phyloP scores from a whole-genome alignment of 2,329 filamentous ascomycete species.

The Colletotrichum phormii region DNA sequence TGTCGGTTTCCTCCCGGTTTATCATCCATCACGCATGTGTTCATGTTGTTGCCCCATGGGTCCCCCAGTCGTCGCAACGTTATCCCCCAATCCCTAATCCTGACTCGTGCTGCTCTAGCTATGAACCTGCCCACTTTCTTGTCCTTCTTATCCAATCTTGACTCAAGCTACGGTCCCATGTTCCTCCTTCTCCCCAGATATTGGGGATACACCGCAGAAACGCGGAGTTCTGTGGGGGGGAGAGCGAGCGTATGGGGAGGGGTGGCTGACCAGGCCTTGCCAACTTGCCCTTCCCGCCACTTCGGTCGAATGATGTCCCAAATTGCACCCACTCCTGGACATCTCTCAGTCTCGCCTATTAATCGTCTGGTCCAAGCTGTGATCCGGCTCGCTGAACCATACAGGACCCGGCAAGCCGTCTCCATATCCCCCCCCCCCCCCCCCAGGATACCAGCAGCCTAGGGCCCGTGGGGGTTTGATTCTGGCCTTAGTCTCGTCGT shows the following conservation, averaged over 20 bases:
- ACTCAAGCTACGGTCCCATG: background rate
- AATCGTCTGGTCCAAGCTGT: background rate
- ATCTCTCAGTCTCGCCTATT: background rate
- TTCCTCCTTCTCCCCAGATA: background rate
- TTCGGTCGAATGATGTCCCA: slow-evolving; percentile 31
- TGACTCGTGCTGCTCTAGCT: slow-evolving; percentile 30
- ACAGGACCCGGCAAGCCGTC: background rate
- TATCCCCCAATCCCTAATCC: background rate
- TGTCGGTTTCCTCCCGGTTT: background rate
- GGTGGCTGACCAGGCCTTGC: background rate
- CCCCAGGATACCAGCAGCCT: background rate
- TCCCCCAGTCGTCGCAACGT: slow-evolving; percentile 10
- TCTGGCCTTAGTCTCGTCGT: slow-evolving; percentile 11
- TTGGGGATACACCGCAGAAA: background rate
- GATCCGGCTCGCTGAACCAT: background rate
- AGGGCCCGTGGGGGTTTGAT: slow-evolving; percentile 1
- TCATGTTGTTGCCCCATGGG: background rate
- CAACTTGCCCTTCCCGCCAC: slow-evolving; percentile 7
- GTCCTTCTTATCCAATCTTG: background rate
- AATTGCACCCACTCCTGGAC: background rate
- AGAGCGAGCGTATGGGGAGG: background rate
- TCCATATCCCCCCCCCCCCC: background rate
- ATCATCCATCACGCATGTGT: background rate
- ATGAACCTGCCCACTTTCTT: background rate
- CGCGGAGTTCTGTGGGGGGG: background rate